These are phyloP conservation scores for Thelonectria rubi DNA, from an alignment of 2,329 filamentous ascomycete species.

Conservation along the genomic window DNA sequence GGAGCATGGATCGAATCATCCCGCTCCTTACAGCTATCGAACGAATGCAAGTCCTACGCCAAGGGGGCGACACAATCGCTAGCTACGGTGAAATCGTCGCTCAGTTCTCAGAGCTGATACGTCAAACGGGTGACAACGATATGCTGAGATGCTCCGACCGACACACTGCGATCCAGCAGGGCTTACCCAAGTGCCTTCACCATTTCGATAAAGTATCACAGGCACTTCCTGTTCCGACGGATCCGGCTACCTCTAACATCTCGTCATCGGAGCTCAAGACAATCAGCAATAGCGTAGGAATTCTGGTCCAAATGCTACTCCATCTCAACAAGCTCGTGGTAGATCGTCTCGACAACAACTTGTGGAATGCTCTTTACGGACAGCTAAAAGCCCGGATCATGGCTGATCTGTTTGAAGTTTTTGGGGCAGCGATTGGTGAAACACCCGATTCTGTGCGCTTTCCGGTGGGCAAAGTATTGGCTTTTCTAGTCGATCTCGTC, in stretches of 20 bases:
- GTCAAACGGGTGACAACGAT: background rate
- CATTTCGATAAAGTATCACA: background rate
- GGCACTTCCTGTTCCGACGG: background rate
- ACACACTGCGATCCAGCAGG: background rate
- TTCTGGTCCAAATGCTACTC: background rate
- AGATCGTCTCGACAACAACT: background rate
- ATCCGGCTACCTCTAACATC: background rate
- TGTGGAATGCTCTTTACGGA: background rate
- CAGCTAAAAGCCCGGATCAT: background rate
- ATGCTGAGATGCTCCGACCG: background rate
- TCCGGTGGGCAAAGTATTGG: background rate
- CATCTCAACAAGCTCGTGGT: background rate
- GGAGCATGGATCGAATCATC: background rate
- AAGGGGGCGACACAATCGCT: background rate
- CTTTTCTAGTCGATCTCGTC: background rate
- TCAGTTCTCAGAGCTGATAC: background rate
- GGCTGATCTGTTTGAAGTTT: background rate
- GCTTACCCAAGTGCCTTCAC: background rate
- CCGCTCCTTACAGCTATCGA: background rate
- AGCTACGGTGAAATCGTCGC: background rate
- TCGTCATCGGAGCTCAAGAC: background rate
- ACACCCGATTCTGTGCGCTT: background rate
- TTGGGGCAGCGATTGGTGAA: background rate
- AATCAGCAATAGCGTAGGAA: background rate
- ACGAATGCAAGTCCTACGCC: background rate